A percentile compares a stretch with the other conserved stretches of the same genome.
These are phyloP conservation scores for Solanum appendiculatum DNA, from an alignment of 257 asterid genomes.

Conservation along the genomic window DNA sequence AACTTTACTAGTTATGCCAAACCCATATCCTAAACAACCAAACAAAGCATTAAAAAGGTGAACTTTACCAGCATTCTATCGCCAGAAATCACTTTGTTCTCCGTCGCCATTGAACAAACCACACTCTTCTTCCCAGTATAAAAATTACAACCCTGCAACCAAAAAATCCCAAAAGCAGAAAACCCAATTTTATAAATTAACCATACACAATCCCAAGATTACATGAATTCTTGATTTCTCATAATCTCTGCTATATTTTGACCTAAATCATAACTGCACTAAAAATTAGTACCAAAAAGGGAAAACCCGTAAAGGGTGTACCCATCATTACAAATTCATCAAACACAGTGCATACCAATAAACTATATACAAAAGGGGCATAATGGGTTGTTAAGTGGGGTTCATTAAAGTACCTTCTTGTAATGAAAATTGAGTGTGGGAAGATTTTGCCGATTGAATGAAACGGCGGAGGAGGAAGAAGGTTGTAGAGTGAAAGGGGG, in stretches of 20 bases:
- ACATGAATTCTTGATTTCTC: neutral
- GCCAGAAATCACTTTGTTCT: slow-evolving; percentile 34
- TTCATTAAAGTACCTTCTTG: neutral
- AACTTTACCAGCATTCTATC: slow-evolving; percentile 69
- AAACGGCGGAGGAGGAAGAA: slow-evolving; percentile 9
- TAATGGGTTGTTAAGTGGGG: neutral
- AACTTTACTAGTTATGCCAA: neutral
- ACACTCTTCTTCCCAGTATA: slow-evolving; percentile 15
- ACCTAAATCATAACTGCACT: neutral
- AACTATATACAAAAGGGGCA: neutral
- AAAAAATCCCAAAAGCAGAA: neutral
- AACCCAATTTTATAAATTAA: neutral
- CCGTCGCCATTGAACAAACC: slow-evolving; percentile 42
- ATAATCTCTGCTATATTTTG: neutral
- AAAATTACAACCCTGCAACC: neutral
- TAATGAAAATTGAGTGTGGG: slow-evolving; percentile 30
- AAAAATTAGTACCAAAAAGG: neutral
- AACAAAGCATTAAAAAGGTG: neutral
- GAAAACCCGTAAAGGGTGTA: neutral
- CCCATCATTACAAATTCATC: neutral
- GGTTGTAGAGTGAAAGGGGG: slow-evolving; percentile 10
- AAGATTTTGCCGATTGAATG: slow-evolving; percentile 17
- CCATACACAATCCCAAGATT: neutral
- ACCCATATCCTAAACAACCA: neutral
- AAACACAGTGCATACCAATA: neutral